Evolutionary conservation across 768 basidiomycete genomes (phyloP).

Genomic region (Podaxis sp.): DNA sequence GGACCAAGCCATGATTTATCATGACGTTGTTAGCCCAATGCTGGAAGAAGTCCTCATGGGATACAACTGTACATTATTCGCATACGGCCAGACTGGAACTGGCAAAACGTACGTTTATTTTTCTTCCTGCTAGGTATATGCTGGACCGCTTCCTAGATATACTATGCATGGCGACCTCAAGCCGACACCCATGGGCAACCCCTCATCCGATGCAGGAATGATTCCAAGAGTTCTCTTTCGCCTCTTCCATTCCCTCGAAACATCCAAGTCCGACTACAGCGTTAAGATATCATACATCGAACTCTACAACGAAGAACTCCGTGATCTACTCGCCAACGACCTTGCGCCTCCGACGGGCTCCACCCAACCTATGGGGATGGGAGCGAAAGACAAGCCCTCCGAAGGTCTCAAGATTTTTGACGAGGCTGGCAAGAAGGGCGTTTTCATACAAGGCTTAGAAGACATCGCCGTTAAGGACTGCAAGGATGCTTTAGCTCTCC

Average conservation of each 20-base stretch:
- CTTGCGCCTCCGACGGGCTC: slow-evolving; percentile 65
- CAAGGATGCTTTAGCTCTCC: slow-evolving; percentile 76
- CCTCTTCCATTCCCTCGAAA: slow-evolving; percentile 86
- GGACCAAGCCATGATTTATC: slow-evolving; percentile 91
- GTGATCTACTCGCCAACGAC: slow-evolving; percentile 87
- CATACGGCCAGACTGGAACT: slow-evolving; percentile 98
- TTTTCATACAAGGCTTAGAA: slow-evolving; percentile 93
- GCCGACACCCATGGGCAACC: slow-evolving; percentile 83
- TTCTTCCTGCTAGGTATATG: slow-evolving; percentile 3
- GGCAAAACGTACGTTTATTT: slow-evolving; percentile 84
- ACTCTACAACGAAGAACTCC: slow-evolving; percentile 97
- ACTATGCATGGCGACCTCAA: slow-evolving; percentile 97
- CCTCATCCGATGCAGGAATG: slow-evolving; percentile 90
- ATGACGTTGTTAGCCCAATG: slow-evolving; percentile 91
- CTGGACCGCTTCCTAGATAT: slow-evolving; percentile 45
- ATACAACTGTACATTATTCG: slow-evolving; percentile 97
- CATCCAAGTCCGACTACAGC: slow-evolving; percentile 75
- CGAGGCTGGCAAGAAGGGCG: slow-evolving; percentile 74
- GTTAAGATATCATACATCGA: slow-evolving; percentile 95
- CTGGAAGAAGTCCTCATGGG: slow-evolving; percentile 92
- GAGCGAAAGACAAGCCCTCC: slow-evolving; percentile 52
- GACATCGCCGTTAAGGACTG: slow-evolving; percentile 84
- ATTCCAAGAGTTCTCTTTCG: slow-evolving; percentile 92
- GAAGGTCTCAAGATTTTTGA: slow-evolving; percentile 87
- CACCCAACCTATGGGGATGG: slow-evolving; percentile 79